Percentiles rank a stretch among this genome's conserved stretches.
Evolutionary conservation across 2,329 filamentous ascomycete genomes (phyloP).

Genomic region (Colletotrichum horii): DNA sequence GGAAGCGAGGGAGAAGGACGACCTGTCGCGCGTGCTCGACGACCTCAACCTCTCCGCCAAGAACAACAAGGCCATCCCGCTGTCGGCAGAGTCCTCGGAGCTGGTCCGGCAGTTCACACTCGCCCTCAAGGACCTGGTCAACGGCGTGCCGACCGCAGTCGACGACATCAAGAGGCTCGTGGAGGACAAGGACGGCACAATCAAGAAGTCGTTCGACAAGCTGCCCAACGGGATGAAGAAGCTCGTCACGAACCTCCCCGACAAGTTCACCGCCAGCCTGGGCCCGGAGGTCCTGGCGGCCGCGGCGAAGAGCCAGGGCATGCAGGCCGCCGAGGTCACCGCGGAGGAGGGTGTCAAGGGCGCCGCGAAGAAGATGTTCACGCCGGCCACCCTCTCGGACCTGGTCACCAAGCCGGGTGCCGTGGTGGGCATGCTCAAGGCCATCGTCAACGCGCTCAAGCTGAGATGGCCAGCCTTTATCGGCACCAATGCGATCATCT

Average conservation of each 20-base stretch:
- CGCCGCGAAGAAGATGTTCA: slow-evolving; percentile 70
- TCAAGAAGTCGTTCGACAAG: slow-evolving; percentile 65
- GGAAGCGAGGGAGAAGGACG: slow-evolving; percentile 64
- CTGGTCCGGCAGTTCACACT: slow-evolving; percentile 85
- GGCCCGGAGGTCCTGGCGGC: slow-evolving; percentile 84
- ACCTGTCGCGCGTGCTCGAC: slow-evolving; percentile 81
- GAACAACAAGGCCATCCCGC: slow-evolving; percentile 84
- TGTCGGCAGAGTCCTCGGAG: slow-evolving; percentile 84
- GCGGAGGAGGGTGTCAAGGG: slow-evolving; percentile 52
- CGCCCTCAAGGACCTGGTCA: slow-evolving; percentile 89
- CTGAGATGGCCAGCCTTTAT: slow-evolving; percentile 88
- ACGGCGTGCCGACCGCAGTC: slow-evolving; percentile 92
- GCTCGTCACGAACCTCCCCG: slow-evolving; percentile 82
- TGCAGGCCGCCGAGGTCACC: slow-evolving; percentile 57
- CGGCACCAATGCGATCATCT: slow-evolving; percentile 82
- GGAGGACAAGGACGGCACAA: slow-evolving; percentile 65
- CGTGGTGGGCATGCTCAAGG: slow-evolving; percentile 81
- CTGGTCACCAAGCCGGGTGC: slow-evolving; percentile 87
- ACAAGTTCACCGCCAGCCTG: slow-evolving; percentile 77
- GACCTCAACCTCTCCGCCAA: slow-evolving; percentile 82
- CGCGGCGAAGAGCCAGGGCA: slow-evolving; percentile 75
- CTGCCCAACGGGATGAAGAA: slow-evolving; percentile 84
- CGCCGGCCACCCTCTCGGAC: slow-evolving; percentile 76
- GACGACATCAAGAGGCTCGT: slow-evolving; percentile 76
- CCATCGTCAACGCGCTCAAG: slow-evolving; percentile 90